Evolutionary conservation across 2,329 filamentous ascomycete species (phyloP), one percentile per base, ranked within the genome.

Genomic region (Calonectria pseudoturangicola): DNA sequence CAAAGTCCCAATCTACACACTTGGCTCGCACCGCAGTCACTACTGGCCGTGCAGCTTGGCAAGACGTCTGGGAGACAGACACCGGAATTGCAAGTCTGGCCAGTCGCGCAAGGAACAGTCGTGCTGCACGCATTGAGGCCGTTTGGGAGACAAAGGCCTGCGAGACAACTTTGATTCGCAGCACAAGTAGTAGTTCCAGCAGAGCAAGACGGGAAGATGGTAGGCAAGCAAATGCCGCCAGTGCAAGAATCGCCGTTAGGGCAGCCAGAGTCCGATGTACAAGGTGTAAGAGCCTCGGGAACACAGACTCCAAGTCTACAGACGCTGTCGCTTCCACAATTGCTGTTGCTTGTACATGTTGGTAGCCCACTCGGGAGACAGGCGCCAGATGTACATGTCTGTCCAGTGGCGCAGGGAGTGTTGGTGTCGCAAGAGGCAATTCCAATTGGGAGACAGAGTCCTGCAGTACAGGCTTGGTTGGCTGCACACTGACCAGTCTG

Each of bases 61-160:
- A 72, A 33, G 9, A 25, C 6, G n/a, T 43, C 56, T 7, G 70
- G 70, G 10, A 72, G 64, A 43, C 70, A 72, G 9, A 54, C 65
- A 6, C 70, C 65, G 1, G 50, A 51, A 13, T 47, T 62, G 16
- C 69, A 71, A 5, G 63, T 62, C 33, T 67, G 69, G 8, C 63
- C 63, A 0, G 54, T 7, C 2, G 45, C 27, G 15, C 69, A 71
- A 13, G 28, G 15, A 13, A 13, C 30, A 7, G n/a, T 27, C 8
- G 27, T 30, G 2, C n/a, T 18, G 8, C 70, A 72, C 3, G 65
- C 15, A 2, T 28, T 48, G 30, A 64, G 10, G 25, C 54, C 63
- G 4, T 28, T 21, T 2, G 69, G 63, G 1, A 67, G 28, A 13
- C 69, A 71, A 9, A 62, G 18, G 1, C 69, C 69, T 10, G 21